Evolutionary conservation across 257 asterid genomes (phyloP), one percentile per base, ranked within the genome.

Genomic region (Linderniella brevidens): DNA sequence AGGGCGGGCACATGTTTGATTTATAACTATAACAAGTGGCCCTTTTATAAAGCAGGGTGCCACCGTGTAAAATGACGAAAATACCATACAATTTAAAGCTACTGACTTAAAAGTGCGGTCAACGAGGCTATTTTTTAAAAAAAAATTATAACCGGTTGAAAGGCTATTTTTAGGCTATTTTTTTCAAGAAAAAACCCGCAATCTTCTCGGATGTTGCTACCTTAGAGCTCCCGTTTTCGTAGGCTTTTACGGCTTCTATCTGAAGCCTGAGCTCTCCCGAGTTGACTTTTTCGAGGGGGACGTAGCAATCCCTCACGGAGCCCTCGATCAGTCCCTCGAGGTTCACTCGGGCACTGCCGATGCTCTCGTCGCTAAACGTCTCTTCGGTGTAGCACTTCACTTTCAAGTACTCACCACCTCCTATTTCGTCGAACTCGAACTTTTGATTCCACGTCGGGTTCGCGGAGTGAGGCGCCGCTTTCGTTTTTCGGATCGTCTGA

Each of bases 311-410:
- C 65, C 93, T 77, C 14, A 59, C 17, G 3, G 73, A 62, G n/a
- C 96, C 96, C 59, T 86, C 99, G 11, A 60, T 57, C 13, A 86
- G 96, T 44, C 96, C 96, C 80, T 90, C 99, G 72, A 90, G 64
- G 60, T 77, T 90, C 37, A 90, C 93, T n/a, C 88, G 80, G 45
- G 96, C 96, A 38, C 93, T 73, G 35, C 99, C 99, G 16, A 85
- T 75, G 75, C 75, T 77, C 64, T 86, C 99, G 44, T 90, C 96
- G n/a, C 84, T 64, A 50, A 90, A 77, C 35, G 73, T 69, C 64
- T 90, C 96, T 58, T 90, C 96, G 0, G 78, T 63, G 47, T 20
- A 77, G 65, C 96, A 86, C 65, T 73, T 90, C 52, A 90, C 68
- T 59, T 64, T 90, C 71, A 90, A 56, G 63, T 82, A 85, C 54